These are phyloP conservation scores for Dioscorea zingiberensis DNA, from an alignment of 106 monocot species.

Conservation along the genomic window DNA sequence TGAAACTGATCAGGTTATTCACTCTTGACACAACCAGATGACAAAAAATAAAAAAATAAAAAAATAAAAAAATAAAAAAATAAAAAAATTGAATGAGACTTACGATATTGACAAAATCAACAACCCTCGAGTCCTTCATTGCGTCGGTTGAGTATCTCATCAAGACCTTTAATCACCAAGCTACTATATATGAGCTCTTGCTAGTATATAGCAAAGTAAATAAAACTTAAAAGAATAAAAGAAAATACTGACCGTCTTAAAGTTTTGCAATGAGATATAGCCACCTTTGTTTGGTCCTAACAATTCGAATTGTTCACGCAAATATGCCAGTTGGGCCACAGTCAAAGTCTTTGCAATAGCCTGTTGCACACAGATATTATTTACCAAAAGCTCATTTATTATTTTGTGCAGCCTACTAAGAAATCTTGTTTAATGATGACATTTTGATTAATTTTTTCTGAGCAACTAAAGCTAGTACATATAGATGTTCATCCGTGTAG, in stretches of 20 bases:
- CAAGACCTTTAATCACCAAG: constrained; percentile 36
- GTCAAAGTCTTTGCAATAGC: constrained; percentile 78
- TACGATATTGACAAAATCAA: constrained; percentile 86
- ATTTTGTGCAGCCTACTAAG: too few relatives aligned
- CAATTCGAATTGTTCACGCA: constrained; percentile 66
- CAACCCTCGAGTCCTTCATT: constrained; percentile 91
- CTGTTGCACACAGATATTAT: constrained; percentile 25
- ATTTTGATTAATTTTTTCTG: too few relatives aligned
- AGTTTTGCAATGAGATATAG: constrained; percentile 67
- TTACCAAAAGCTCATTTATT: too few relatives aligned
- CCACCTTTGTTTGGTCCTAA: constrained; percentile 83
- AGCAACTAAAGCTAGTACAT: too few relatives aligned
- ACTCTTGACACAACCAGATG: too few relatives aligned
- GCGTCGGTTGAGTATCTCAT: constrained; percentile 78
- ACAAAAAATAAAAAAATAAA: too few relatives aligned
- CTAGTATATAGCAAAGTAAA: too few relatives aligned
- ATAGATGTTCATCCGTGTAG: neutral
- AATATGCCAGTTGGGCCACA: constrained; percentile 55
- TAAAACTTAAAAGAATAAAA: neutral
- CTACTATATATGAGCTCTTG: too few relatives aligned
- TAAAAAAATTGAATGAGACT: neutral
- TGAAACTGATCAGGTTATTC: constrained; percentile 1
- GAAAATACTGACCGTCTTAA: constrained; percentile 47
- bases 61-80: too few relatives aligned
- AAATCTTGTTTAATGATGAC: too few relatives aligned